Conservation (phyloP, 352 stramenopile genomes). For the Discostella stelligera region DNA sequence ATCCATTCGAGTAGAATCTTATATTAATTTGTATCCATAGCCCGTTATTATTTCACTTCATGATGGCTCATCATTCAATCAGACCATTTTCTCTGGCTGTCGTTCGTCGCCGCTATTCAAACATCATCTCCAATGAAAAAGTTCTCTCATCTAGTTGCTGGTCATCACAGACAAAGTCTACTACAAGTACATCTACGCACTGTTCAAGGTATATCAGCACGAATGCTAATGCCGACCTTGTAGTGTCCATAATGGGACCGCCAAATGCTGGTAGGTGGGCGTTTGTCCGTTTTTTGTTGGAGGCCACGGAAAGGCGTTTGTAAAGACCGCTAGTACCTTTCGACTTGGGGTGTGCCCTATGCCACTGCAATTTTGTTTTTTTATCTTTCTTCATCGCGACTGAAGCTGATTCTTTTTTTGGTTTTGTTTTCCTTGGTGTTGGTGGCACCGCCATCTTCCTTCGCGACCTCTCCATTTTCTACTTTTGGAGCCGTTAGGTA, state of each 20-base stretch:
- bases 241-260: constrained; percentile 69
- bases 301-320: no score
- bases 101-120: background rate
- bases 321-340: no score
- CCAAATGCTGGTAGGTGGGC: constrained; percentile 60
- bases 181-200: background rate
- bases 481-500: constrained; percentile 19
- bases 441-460: no score
- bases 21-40: no score
- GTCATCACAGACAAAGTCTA: background rate
- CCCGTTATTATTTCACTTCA: background rate
- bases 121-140: background rate
- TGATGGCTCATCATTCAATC: background rate
- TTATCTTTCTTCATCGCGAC: no score
- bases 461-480: no score
- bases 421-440: no score
- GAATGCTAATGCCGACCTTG: constrained; percentile 5
- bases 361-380: no score
- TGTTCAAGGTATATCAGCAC: background rate
- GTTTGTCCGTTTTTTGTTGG: no score
- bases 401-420: no score
- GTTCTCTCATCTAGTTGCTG: background rate
- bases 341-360: no score
- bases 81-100: background rate
- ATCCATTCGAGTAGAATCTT: background rate